Percentiles rank a stretch among this genome's conserved stretches.
phyloP scores from a whole-genome alignment of 352 stramenopile genomes.

The Globisporangium irregulare region DNA sequence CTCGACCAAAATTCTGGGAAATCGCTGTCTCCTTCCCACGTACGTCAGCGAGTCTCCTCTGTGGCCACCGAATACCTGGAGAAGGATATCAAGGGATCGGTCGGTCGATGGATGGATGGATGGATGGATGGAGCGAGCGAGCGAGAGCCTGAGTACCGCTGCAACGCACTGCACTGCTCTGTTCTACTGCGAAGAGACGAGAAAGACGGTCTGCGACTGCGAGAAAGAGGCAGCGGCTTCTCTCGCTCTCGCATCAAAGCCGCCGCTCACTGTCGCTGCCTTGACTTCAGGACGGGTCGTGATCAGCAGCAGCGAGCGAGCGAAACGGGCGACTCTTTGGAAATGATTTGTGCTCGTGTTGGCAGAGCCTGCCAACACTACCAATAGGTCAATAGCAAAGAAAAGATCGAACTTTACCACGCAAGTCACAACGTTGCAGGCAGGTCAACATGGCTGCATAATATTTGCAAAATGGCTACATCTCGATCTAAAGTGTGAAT shows the following conservation, averaged over 20 bases:
- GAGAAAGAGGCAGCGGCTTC: background rate
- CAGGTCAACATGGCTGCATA: background rate
- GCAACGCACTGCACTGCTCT: background rate
- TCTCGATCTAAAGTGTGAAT: background rate
- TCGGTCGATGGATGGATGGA: background rate
- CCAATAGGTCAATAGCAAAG: background rate
- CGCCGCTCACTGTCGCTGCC: too few relatives aligned
- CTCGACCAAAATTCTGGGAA: background rate
- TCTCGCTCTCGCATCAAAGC: background rate
- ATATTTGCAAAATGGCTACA: background rate
- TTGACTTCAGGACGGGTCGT: background rate
- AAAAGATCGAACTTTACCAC: background rate
- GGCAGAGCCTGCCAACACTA: background rate
- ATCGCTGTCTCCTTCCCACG: background rate
- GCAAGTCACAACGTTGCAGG: background rate
- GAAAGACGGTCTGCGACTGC: background rate
- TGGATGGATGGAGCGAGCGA: constrained; percentile 4
- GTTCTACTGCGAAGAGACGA: background rate
- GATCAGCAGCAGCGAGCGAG: background rate
- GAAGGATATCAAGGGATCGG: background rate
- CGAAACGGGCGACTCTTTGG: constrained; percentile 3
- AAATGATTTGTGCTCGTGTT: background rate
- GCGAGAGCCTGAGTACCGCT: background rate
- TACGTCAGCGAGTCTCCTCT: background rate
- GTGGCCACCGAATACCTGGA: background rate